Evolutionary conservation across 768 basidiomycete species (phyloP), one percentile per base, ranked within the genome.

Genomic region (Hysterangium stoloniferum): DNA sequence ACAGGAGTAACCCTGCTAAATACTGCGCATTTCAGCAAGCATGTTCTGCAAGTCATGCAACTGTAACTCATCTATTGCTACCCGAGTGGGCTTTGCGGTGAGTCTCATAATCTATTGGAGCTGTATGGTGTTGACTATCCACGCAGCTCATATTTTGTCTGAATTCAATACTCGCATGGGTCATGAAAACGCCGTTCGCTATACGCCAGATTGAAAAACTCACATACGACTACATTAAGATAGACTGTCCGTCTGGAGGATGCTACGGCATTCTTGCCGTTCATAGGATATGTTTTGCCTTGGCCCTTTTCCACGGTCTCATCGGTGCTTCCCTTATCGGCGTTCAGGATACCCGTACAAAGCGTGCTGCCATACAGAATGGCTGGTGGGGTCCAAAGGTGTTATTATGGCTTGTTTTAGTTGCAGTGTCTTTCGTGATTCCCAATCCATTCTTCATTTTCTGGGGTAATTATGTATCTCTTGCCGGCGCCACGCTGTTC

Each of bases 351-450:
- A 98, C 96, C 6, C 79, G 82, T 52, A 85, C 93, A 57, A 96
- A 92, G 66, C 81, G 96, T 8, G 90, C 95, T 1, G 86, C 92
- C 15, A 81, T 99, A 52, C 96, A 99, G 72, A 99, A 99, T 66
- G 96, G 95, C 25, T 99, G 93, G 93, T 99, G 96, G 96, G 96
- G 96, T 20, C 95, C 93, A 2, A 99, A 99, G 64, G 82, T 89
- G 45, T 74, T 96, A 7, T 71, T 87, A 7, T 99, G 94, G 90
- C 63, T 96, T 31, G 59, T 91, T 54, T 78, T 99, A 52, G 71
- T 92, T 41, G 75, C 75, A 55, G 66, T 86, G 20, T 84, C 88
- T 1, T 99, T 98, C 75, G 84, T 94, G 66, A 95, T 98, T 60
- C 96, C 95, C 0, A 97, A 97, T 65, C 86, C 79, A 41, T 93